phyloP scores from a whole-genome alignment of 192 early-diverging fungal species.

The Backusella mclennaniae region DNA sequence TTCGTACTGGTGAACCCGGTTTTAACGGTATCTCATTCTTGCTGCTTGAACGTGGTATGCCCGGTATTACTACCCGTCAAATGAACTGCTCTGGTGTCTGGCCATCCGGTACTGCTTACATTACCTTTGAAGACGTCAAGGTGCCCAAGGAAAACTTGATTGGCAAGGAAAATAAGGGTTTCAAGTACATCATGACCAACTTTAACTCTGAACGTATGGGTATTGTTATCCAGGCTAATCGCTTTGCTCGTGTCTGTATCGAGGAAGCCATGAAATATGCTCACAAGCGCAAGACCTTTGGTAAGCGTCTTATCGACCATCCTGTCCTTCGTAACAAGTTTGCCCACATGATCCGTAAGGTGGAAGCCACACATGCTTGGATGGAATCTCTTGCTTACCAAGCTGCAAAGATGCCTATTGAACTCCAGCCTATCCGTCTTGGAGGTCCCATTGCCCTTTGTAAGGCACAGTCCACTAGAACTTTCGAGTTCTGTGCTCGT shows the following conservation, averaged over 20 bases:
- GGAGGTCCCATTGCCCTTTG: slow-evolving; percentile 86
- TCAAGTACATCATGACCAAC: slow-evolving; percentile 63
- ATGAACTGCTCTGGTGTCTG: slow-evolving; percentile 84
- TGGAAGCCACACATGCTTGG: slow-evolving; percentile 87
- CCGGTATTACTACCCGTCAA: slow-evolving; percentile 75
- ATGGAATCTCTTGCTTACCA: slow-evolving; percentile 78
- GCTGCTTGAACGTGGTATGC: slow-evolving; percentile 70
- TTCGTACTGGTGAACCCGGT: slow-evolving; percentile 73
- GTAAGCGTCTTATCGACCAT: slow-evolving; percentile 82
- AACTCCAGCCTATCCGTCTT: slow-evolving; percentile 68
- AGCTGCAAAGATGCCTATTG: slow-evolving; percentile 59
- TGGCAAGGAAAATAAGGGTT: slow-evolving; percentile 83
- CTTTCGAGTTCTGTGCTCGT: slow-evolving; percentile 84
- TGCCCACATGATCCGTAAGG: slow-evolving; percentile 79
- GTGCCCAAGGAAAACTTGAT: slow-evolving; percentile 84
- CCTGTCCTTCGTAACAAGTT: slow-evolving; percentile 80
- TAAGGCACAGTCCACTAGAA: slow-evolving; percentile 84
- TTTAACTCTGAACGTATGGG: slow-evolving; percentile 84
- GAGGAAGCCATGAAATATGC: slow-evolving; percentile 83
- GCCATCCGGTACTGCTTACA: slow-evolving; percentile 72
- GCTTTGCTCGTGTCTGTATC: slow-evolving; percentile 84
- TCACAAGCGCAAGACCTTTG: slow-evolving; percentile 85
- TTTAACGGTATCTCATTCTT: slow-evolving; percentile 78
- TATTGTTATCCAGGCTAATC: slow-evolving; percentile 81
- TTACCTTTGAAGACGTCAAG: slow-evolving; percentile 84